Percentiles rank a stretch among this genome's conserved stretches.
Evolutionary conservation across 2,329 filamentous ascomycete species (phyloP).

Genomic region (Onygenales sp.): DNA sequence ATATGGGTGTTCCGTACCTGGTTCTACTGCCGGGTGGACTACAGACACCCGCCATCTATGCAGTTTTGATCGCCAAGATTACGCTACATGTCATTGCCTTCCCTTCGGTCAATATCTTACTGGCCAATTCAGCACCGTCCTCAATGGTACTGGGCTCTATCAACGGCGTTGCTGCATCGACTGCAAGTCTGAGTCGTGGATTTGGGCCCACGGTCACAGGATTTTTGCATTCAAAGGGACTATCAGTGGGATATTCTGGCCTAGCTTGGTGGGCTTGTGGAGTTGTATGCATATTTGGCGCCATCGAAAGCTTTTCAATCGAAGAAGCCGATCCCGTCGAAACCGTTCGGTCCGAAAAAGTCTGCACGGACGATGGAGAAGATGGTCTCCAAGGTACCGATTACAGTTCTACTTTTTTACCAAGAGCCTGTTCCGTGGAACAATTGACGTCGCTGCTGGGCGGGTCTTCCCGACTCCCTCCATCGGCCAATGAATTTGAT

Average conservation of each 20-base stretch:
- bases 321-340: conserved; percentile 46
- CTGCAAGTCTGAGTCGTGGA: conserved; percentile 77
- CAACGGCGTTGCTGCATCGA: conserved; percentile 85
- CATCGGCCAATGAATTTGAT: background rate
- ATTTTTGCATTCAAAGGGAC: conserved; percentile 69
- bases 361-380: conserved; percentile 12
- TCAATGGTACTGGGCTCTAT: conserved; percentile 79
- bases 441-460: background rate
- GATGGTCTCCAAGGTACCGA: conserved; percentile 19
- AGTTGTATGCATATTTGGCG: conserved; percentile 64
- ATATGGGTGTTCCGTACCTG: conserved; percentile 80
- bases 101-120: conserved; percentile 78
- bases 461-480: background rate
- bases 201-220: conserved; percentile 86
- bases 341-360: conserved; percentile 5
- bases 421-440: background rate
- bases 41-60: conserved; percentile 65
- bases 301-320: conserved; percentile 65
- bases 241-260: conserved; percentile 72
- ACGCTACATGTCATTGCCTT: conserved; percentile 87
- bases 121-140: conserved; percentile 79
- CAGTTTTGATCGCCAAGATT: conserved; percentile 81
- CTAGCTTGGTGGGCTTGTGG: conserved; percentile 91
- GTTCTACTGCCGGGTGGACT: conserved; percentile 66
- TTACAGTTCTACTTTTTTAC: background rate